Base-by-base conservation (phyloP, 345 rosid genomes). In the Rhodamnia argentea region DNA sequence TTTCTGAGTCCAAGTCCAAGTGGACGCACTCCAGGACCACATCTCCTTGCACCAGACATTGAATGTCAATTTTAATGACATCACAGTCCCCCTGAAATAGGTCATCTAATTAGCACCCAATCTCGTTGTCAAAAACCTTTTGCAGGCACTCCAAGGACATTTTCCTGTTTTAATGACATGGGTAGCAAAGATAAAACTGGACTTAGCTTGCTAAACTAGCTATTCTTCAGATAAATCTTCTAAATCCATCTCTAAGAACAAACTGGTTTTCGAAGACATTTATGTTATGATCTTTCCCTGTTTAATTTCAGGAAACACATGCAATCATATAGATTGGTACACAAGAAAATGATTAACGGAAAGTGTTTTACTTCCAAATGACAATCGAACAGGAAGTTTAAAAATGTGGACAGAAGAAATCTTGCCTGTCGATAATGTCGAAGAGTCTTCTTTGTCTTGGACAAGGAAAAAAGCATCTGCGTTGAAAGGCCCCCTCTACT, bases 11-110 rank as follows among this genome's bases (percentile, higher is more conserved):
- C 89, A 93, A 91, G 89, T 96, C 99, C 92, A 93, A 91, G 91
- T 96, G 99, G 86, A 95, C 94, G 87, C 97, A 96, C 92, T 96
- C 99, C 94, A 97, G 90, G 32, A 97, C 99, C 89, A 95, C 96
- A 91, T 97, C 99, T 54, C 98, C 99, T 94, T 95, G 96, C 87
- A 97, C 99, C 90, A 93, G 92, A 88, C 99, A 97, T 85, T 97
- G 99, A 86, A 97, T 89, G 86, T 97, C 99, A 87, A 97, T 95
- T 88, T 97, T 97, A 85, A 96, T 97, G 88, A 97, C 99, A 90
- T 94, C 99, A 91, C 96, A 96, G 81, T 96, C 98, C 55, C 91
- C 96, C 99, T 97, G 94, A 92, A 92, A 87, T 81, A 85, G 53
- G 23, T 76, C 53, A 59, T 27, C n/a, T 24, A 82, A 82, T 70